A percentile compares a stretch with the other conserved stretches of the same genome.
These are phyloP conservation scores for Glebionis coronaria DNA, from an alignment of 129 eudicot species.

Conservation along the genomic window DNA sequence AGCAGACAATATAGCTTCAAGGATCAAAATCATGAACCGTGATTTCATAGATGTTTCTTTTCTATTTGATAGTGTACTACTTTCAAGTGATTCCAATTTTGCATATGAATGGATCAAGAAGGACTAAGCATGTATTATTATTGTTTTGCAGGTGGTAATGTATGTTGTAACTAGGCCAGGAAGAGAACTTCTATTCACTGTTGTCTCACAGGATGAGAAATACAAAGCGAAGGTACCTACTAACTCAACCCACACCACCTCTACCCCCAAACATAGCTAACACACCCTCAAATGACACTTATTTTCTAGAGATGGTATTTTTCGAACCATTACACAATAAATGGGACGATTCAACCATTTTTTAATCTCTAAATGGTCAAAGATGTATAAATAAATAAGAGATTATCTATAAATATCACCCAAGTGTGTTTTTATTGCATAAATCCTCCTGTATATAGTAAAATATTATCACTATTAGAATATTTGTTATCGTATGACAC, in stretches of 20 bases:
- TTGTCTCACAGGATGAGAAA: conserved; percentile 94
- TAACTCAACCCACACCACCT: background rate
- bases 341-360: no score
- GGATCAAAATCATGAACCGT: background rate
- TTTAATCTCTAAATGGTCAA: no score
- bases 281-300: background rate
- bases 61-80: background rate
- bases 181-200: conserved; percentile 87
- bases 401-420: no score
- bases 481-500: no score
- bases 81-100: background rate
- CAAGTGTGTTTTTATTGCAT: no score
- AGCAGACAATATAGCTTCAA: background rate
- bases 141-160: conserved; percentile 61
- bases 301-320: background rate
- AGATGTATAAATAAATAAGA: no score
- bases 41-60: background rate
- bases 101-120: background rate
- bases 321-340: no score
- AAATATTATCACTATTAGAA: no score
- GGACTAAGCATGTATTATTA: background rate
- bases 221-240: conserved; percentile 91
- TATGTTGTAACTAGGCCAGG: conserved; percentile 96
- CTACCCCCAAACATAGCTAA: background rate
- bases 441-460: no score